Base-by-base conservation (phyloP, 495 filamentous ascomycete genomes). In the Usnea hakonensis region DNA sequence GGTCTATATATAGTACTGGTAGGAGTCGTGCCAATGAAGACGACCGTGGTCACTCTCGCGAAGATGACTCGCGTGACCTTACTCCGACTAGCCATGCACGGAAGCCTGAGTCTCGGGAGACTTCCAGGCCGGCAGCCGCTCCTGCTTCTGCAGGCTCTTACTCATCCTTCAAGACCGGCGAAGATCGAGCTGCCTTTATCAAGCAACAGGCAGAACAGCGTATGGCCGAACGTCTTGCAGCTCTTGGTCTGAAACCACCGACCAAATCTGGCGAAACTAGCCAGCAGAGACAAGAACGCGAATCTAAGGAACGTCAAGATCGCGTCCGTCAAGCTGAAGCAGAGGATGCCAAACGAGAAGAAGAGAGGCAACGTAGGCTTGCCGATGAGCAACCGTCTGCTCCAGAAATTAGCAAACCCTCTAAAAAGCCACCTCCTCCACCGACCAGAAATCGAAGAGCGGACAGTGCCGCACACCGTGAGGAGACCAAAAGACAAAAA, bases 171-270 rank as follows among this genome's bases (percentile, higher is more conserved):
- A 89, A 88, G 69, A 95, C 92, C 2, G 86, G 91, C 6, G 91
- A 97, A 70, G 93, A 97, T 64, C 84, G 95, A 44, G 92, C 95
- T 32, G 90, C 95, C 7, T 96, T 91, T 72, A 95, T 97, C 65
- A 94, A 94, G 71, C 91, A 97, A 72, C 92, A 96, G 71, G 95
- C 95, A 16, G 91, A 97, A 73, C 90, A 91, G 70, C 88, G 92
- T 52, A 97, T 99, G 88, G 91, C 93, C n/a, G 95, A 97, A 72
- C 85, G 94, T 55, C 85, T 99, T 65, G 95, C 95, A 50, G 94
- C 93, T 53, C 83, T 96, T 60, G 94, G 94, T 21, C 83, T 99
- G 66, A 94, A 91, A 69, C 83, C 91, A 33, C 84, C 89, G 35
- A 73, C 66, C 32, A 84, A 83, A 55, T 76, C 83, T 3, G 82